These are phyloP conservation scores for Eucalyptus urophylla DNA, from an alignment of 345 rosid species.

Conservation along the genomic window DNA sequence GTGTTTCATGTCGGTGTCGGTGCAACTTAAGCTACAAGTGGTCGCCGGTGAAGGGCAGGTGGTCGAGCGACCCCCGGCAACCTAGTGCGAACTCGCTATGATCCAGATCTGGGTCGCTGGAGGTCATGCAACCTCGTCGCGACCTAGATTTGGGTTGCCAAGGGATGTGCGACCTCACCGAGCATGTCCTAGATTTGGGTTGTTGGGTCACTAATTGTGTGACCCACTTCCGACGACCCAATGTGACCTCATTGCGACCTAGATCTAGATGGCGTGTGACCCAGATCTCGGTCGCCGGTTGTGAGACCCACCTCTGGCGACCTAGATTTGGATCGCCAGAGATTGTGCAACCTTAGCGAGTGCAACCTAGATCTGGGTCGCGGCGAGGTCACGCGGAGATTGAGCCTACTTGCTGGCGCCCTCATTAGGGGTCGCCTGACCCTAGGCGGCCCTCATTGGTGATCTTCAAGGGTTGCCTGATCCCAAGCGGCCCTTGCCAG, in stretches of 20 bases:
- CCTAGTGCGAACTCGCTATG: accelerated
- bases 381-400: accelerated
- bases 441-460: no score
- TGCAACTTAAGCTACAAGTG: no score
- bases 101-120: accelerated
- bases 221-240: no score
- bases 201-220: no score
- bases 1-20: accelerated
- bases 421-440: no score
- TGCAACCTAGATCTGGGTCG: accelerated
- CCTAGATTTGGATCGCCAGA: accelerated
- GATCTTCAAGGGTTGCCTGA: no score
- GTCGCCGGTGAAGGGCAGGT: accelerated
- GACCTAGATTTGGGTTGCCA: accelerated
- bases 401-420: no score
- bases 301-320: accelerated
- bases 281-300: accelerated
- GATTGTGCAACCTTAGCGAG: no score
- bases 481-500: accelerated
- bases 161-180: accelerated
- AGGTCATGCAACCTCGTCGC: no score
- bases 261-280: accelerated
- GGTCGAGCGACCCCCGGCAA: accelerated
- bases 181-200: no score
- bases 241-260: no score